Evolutionary conservation across 2,329 filamentous ascomycete genomes (phyloP), one percentile per base, ranked within the genome.

Genomic region (Trichoderma harzianum): DNA sequence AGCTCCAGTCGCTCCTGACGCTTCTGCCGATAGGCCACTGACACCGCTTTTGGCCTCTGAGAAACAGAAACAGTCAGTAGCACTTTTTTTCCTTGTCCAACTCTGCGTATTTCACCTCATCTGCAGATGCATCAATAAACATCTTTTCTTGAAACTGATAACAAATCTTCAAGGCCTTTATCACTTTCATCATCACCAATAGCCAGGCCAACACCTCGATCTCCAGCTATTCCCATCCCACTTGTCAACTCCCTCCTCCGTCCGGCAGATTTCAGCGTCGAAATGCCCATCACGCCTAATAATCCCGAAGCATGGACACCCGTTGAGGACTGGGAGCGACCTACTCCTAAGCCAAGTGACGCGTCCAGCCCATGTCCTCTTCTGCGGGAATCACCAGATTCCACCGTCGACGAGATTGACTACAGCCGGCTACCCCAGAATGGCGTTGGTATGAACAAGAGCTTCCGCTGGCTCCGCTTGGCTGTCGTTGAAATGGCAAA

Each of bases 1-100:
- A 4, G 26, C 26, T 32, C 24, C 36, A 26, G 60, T 21, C 18
- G 78, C 69, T 74, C 74, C 11, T 43, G 28, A 36, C 67, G 7
- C 18, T 57, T 24, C 34, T 34, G 43, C 21, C 64, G 28, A 57
- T 5, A n/a, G 77, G 24, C 78, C 77, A 2, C 74, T 75, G 10
- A 77, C 79, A 21, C 77, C 79, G 47, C 76, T 78, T 16, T 77
- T 78, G 18, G 75, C 79, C 7, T 78, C 78, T 5, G 76, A 77
- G 12, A 75, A 74, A n/a, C 39, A 43, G 39, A 43, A 43, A 64
- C 72, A 60, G 81, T 82, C 76, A 75, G 78, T 69, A 26, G 16
- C 21, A 43, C 18, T n/a, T 14, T n/a, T 12, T 11, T 26, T 28
- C 10, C 43, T 11, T 51, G 43, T 28, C n/a, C 34, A 39, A 28